A percentile compares a stretch with the other conserved stretches of the same genome.
Evolutionary conservation across 2,329 filamentous ascomycete species (phyloP).

Genomic region (Akanthomyces uredinophilus): DNA sequence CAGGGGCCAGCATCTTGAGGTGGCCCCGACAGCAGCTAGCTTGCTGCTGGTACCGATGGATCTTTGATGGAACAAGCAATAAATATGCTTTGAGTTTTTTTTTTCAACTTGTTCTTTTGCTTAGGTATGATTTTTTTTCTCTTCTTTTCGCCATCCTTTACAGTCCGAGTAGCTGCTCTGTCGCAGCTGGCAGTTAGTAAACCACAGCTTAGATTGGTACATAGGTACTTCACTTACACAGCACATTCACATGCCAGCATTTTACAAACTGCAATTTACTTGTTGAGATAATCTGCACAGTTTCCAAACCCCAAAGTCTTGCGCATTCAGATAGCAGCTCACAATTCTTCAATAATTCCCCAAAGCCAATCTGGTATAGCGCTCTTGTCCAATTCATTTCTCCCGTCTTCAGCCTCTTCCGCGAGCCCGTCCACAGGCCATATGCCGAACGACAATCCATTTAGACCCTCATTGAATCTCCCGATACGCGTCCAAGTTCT

Average conservation of each 20-base stretch:
- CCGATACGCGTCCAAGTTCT: neutral
- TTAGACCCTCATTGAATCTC: neutral
- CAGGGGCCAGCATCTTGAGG: neutral
- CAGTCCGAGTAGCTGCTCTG: neutral
- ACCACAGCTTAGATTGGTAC: neutral
- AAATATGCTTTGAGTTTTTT: neutral
- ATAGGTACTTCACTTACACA: slow-evolving; percentile 1
- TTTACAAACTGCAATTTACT: neutral
- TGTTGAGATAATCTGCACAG: neutral
- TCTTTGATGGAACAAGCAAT: too few relatives aligned
- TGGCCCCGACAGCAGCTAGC: neutral
- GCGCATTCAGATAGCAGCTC: neutral
- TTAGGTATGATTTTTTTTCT: neutral
- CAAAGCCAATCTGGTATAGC: slow-evolving; percentile 7
- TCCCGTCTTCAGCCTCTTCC: neutral
- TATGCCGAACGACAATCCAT: neutral
- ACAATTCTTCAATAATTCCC: neutral
- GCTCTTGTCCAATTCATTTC: neutral
- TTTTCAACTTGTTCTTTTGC: too few relatives aligned
- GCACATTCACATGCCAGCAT: slow-evolving; percentile 2
- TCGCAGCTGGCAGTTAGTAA: neutral
- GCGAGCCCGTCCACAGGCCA: neutral
- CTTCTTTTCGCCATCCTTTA: too few relatives aligned
- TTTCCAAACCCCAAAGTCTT: neutral
- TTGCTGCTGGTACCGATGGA: neutral